Conservation (phyloP, 2,329 filamentous ascomycete species). For the Paramyrothecium roridum region DNA sequence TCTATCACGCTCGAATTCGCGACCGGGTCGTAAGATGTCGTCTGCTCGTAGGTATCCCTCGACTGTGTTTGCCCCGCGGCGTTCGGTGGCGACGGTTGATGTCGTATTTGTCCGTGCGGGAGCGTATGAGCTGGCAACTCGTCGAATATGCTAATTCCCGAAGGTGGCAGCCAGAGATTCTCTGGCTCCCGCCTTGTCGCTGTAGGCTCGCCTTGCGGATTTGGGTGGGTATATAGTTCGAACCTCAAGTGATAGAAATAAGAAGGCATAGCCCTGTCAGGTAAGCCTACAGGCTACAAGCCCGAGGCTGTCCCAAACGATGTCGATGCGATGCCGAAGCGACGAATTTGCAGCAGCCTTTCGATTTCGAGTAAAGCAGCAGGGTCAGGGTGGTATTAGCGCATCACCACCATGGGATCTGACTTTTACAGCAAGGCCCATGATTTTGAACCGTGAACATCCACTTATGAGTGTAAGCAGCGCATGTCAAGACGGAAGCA, state of each 20-base stretch:
- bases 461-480: too few relatives aligned
- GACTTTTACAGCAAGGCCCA: too few relatives aligned
- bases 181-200: slow-evolving; percentile 7
- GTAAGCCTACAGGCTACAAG: neutral
- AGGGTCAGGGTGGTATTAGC: too few relatives aligned
- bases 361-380: too few relatives aligned
- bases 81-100: neutral
- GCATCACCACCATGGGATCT: too few relatives aligned
- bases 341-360: too few relatives aligned
- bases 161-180: slow-evolving; percentile 48
- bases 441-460: too few relatives aligned
- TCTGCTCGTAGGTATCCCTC: neutral
- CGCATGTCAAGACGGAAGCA: too few relatives aligned
- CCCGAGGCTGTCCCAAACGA: neutral
- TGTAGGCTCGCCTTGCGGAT: slow-evolving; percentile 20
- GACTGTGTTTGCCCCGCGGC: neutral
- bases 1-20: slow-evolving; percentile 39
- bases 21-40: slow-evolving; percentile 1
- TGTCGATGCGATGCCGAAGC: too few relatives aligned
- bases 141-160: slow-evolving; percentile 50
- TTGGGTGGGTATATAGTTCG: slow-evolving; percentile 55
- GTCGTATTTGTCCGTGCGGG: slow-evolving; percentile 13
- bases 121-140: slow-evolving; percentile 49
- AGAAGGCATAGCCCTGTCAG: slow-evolving; percentile 47
- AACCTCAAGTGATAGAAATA: slow-evolving; percentile 67